Conservation (phyloP, 129 eudicot genomes). For the Pulicaria dysenterica region DNA sequence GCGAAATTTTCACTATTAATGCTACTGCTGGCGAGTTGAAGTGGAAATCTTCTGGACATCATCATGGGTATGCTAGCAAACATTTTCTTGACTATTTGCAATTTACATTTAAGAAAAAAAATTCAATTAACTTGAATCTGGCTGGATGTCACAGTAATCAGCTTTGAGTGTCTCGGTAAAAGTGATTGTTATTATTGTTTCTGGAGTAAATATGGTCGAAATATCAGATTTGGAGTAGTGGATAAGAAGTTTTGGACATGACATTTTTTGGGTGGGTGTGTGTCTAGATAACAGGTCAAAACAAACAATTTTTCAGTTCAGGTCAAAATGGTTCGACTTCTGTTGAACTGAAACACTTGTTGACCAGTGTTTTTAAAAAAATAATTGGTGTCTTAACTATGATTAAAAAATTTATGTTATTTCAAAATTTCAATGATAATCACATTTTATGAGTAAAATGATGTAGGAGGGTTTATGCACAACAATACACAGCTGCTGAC, state of each 20-base stretch:
- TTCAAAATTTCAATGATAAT: background rate
- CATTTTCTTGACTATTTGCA: constrained; percentile 1
- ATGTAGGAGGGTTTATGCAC: background rate
- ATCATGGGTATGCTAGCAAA: constrained; percentile 46
- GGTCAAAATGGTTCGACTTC: background rate
- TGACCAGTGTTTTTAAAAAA: background rate
- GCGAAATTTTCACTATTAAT: constrained; percentile 41
- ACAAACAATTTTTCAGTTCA: too few relatives aligned
- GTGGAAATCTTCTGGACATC: constrained; percentile 53
- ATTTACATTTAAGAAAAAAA: background rate
- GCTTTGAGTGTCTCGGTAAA: background rate
- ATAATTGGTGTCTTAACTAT: background rate
- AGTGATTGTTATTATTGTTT: background rate
- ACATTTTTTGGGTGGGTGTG: too few relatives aligned
- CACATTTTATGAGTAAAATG: background rate
- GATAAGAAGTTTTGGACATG: too few relatives aligned
- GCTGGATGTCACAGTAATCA: background rate
- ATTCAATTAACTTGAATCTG: background rate
- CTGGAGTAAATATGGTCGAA: background rate
- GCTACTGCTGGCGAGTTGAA: constrained; percentile 37
- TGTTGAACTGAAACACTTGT: background rate
- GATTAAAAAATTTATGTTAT: background rate
- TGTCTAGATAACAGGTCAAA: background rate
- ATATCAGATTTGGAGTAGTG: background rate
- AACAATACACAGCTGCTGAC: background rate